These are phyloP conservation scores for Leccinum sublutescens DNA, from an alignment of 768 basidiomycete genomes.

Conservation along the genomic window DNA sequence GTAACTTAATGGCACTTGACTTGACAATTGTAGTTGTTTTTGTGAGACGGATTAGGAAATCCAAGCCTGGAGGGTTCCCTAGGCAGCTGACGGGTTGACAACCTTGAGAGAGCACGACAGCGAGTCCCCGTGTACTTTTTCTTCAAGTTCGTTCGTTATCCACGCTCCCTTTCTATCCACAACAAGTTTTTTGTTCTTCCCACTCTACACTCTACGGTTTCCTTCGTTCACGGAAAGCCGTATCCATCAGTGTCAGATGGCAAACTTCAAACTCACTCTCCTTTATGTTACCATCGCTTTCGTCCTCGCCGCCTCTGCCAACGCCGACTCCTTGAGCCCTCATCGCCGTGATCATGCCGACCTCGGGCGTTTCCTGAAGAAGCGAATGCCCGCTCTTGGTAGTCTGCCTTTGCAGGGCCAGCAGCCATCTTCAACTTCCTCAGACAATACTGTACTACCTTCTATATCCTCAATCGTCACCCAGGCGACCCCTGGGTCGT, in stretches of 20 bases:
- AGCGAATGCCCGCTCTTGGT: slow-evolving; percentile 43
- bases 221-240: slow-evolving; percentile 4
- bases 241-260: slow-evolving; percentile 40
- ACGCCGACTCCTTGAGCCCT: slow-evolving; percentile 43
- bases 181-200: not conserved
- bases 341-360: slow-evolving; percentile 55
- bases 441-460: not conserved
- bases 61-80: slow-evolving; percentile 6
- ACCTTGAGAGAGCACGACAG: not conserved
- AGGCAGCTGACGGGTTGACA: slow-evolving; percentile 22
- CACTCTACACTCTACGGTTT: not conserved
- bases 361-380: slow-evolving; percentile 67
- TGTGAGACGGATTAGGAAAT: slow-evolving; percentile 17
- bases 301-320: slow-evolving; percentile 43
- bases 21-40: not conserved
- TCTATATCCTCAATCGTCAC: not conserved
- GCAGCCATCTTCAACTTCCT: slow-evolving; percentile 18
- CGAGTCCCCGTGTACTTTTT: slow-evolving; percentile 1
- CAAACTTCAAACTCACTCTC: slow-evolving; percentile 57
- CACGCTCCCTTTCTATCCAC: slow-evolving; percentile 13
- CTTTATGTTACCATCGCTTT: slow-evolving; percentile 58
- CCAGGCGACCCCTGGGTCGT: slow-evolving; percentile 12
- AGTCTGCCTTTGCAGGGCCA: not conserved
- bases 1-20: not conserved
- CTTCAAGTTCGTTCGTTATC: slow-evolving; percentile 14